A percentile compares a stretch with the other conserved stretches of the same genome.
Conservation (phyloP, 1,139 yeast species). For the Hyphopichia wangnamkhiaoensis region DNA sequence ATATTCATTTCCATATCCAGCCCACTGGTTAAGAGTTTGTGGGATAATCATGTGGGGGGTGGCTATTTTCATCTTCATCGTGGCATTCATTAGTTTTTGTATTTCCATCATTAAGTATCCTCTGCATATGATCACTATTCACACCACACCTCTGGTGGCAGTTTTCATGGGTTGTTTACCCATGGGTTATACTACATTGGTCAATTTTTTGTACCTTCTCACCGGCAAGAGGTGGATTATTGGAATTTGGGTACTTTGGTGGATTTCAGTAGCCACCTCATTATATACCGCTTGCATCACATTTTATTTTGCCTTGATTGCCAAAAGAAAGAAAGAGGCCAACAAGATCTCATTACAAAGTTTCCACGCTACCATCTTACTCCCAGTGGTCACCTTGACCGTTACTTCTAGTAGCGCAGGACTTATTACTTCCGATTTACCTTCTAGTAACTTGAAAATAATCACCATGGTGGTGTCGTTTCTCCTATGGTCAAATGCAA, state of each 20-base stretch:
- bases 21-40: constrained; percentile 58
- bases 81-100: constrained; percentile 37
- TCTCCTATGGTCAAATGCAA: constrained; percentile 69
- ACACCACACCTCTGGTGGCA: constrained; percentile 49
- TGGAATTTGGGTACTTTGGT: constrained; percentile 64
- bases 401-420: constrained; percentile 74
- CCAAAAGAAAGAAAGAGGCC: constrained; percentile 22
- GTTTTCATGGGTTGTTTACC: constrained; percentile 75
- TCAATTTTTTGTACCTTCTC: constrained; percentile 51
- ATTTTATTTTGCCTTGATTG: constrained; percentile 43
- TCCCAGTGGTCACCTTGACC: constrained; percentile 76
- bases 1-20: constrained; percentile 63
- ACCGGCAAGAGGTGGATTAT: constrained; percentile 37
- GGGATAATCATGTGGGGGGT: constrained; percentile 59
- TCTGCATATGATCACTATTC: constrained; percentile 29
- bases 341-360: constrained; percentile 24
- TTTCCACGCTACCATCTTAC: constrained; percentile 48
- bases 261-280: constrained; percentile 58
- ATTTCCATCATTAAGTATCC: constrained; percentile 40
- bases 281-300: constrained; percentile 60
- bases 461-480: constrained; percentile 56
- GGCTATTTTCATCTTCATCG: constrained; percentile 49
- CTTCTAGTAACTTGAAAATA: constrained; percentile 39
- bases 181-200: constrained; percentile 73
- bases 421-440: constrained; percentile 46